Percentiles rank a stretch among this genome's conserved stretches.
These are phyloP conservation scores for bread wheat (Triticum aestivum) DNA, from an alignment of 176 grass and related monocot species.

Conservation along the genomic window DNA sequence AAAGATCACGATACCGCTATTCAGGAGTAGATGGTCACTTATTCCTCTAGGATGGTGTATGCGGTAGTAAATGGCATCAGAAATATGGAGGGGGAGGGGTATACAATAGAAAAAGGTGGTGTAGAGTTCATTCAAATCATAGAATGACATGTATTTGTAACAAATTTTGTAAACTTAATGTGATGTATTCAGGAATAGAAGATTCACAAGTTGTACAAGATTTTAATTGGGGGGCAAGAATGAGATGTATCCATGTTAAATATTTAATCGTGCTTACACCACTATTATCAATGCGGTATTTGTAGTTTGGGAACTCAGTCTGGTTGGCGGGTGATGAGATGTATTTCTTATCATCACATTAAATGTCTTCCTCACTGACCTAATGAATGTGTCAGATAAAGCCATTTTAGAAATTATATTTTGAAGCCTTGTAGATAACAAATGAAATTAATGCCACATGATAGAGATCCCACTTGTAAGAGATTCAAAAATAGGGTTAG, in stretches of 20 bases:
- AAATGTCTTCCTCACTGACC: constrained; percentile 51
- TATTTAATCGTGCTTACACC: constrained; percentile 49
- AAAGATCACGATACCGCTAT: background rate
- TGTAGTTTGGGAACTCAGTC: constrained; percentile 75
- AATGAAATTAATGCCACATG: background rate
- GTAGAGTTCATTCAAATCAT: too few species aligned
- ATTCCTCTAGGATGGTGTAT: background rate
- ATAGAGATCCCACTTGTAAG: background rate
- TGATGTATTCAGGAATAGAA: too few species aligned
- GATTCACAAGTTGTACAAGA: too few species aligned
- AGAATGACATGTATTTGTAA: too few species aligned
- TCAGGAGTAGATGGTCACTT: too few species aligned
- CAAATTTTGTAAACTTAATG: too few species aligned
- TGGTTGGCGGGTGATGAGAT: background rate
- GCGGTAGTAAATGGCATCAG: too few species aligned
- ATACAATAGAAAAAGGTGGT: background rate
- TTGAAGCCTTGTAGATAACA: background rate
- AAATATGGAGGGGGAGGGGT: background rate
- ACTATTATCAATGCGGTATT: constrained; percentile 71
- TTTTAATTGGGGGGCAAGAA: too few species aligned
- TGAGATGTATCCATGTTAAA: background rate
- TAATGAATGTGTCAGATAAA: background rate
- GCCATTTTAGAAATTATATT: background rate
- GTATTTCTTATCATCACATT: constrained; percentile 32
- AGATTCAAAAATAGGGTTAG: too few species aligned